Conservation (phyloP, 2,329 filamentous ascomycete genomes). For the Huntiella decipiens region DNA sequence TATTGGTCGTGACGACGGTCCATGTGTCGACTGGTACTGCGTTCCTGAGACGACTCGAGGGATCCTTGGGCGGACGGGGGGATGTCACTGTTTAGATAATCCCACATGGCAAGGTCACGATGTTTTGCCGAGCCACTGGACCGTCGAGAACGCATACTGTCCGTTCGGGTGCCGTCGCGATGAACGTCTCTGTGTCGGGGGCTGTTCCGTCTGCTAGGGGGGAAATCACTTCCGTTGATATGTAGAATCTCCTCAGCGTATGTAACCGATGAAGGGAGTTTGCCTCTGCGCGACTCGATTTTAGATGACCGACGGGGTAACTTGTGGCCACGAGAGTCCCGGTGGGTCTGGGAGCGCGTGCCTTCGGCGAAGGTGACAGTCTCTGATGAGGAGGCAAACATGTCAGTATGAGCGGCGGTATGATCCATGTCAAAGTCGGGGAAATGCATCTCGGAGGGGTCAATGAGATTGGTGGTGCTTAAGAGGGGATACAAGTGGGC, state of each 20-base stretch:
- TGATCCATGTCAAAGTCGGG: constrained; percentile 1
- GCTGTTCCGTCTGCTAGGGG: constrained; percentile 4
- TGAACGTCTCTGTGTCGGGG: background rate
- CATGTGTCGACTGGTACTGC: background rate
- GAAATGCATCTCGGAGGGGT: background rate
- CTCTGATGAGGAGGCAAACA: constrained; percentile 7
- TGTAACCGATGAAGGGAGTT: background rate
- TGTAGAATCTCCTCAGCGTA: background rate
- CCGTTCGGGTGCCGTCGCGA: background rate
- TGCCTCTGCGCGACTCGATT: background rate
- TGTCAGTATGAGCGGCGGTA: constrained; percentile 5
- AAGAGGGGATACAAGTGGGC: background rate
- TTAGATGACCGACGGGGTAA: constrained; percentile 3
- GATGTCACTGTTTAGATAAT: background rate
- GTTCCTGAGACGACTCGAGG: background rate
- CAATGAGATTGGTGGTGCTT: background rate
- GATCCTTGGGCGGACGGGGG: constrained; percentile 1
- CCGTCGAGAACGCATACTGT: constrained; percentile 8
- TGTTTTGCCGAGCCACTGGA: constrained; percentile 1
- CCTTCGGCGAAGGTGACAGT: constrained; percentile 4
- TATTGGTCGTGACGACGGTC: background rate
- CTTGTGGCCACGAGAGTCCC: background rate
- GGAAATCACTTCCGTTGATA: constrained; percentile 6
- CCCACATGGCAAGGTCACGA: background rate
- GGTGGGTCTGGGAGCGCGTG: constrained; percentile 1